Evolutionary conservation across 2,329 filamentous ascomycete genomes (phyloP), one percentile per base, ranked within the genome.

Genomic region (Ceratocystis cubensis): DNA sequence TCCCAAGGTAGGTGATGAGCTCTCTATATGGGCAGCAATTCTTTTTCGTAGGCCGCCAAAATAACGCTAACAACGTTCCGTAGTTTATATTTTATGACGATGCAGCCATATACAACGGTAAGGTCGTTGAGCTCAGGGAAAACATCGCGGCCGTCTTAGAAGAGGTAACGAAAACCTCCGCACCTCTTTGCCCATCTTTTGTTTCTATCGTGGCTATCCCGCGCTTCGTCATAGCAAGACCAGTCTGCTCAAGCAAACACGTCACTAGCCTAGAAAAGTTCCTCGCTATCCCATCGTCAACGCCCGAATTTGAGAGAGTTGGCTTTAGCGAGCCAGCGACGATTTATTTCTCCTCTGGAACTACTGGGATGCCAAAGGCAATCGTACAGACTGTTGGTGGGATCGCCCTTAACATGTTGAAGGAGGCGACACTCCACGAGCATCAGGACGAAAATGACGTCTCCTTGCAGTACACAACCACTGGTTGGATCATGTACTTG

Each of bases 401-500:
- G 0, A 76, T 83, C 1, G 74, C 89, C 37, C 69, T 90, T 28
- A 80, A 74, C 69, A 71, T 72, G 15, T 72, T 70, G 69, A 83
- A 92, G 72, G 90, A 95, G 73, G 78, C 76, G 0, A 74, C 73
- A 2, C 73, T 84, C 30, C 81, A 84, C 71, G 78, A 81, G 61
- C 75, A 77, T 33, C 66, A 75, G 3, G 72, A 70, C 0, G 70
- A 76, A 0, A 72, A 75, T n/a, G 76, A 75, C 56, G 77, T 83
- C 1, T 72, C 74, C 0, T 70, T 84, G 67, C 81, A 84, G 73
- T 84, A 81, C 72, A 84, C 85, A 0, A 88, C 85, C 0, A 91
- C 88, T 0, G 88, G 88, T 0, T 95, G 90, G 90, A 94, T 96
- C 75, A 95, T 96, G 90, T 94, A 93, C 73, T 77, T 91, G 7